Percentiles rank a stretch among this genome's conserved stretches.
Conservation (phyloP, 148 eudicot species). For the Amaranthus hypochondriacus region DNA sequence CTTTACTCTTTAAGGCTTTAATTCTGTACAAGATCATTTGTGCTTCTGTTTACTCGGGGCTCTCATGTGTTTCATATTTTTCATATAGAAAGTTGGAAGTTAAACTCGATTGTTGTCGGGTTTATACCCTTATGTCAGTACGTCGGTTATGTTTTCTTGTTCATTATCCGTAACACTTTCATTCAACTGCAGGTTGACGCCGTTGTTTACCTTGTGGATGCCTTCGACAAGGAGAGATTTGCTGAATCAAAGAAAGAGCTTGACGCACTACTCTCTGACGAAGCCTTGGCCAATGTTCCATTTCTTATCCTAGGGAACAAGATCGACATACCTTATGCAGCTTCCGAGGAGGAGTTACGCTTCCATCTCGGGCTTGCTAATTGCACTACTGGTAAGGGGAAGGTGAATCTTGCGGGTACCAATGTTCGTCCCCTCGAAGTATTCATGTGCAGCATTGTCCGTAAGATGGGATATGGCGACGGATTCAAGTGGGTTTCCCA, state of each 20-base stretch:
- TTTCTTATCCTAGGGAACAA: slow-evolving; percentile 71
- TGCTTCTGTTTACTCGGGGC: too few species aligned
- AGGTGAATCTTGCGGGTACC: slow-evolving; percentile 48
- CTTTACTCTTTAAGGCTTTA: too few species aligned
- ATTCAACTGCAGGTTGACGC: slow-evolving; percentile 55
- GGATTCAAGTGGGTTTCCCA: slow-evolving; percentile 77
- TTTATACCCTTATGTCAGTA: too few species aligned
- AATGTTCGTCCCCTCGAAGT: slow-evolving; percentile 64
- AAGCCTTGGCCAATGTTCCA: slow-evolving; percentile 51
- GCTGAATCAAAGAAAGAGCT: slow-evolving; percentile 62
- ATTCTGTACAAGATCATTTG: too few species aligned
- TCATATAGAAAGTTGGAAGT: too few species aligned
- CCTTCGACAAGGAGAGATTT: slow-evolving; percentile 63
- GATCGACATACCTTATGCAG: slow-evolving; percentile 60
- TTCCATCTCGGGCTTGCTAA: slow-evolving; percentile 51
- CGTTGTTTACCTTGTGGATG: slow-evolving; percentile 68
- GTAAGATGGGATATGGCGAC: slow-evolving; percentile 80
- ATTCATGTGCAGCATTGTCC: slow-evolving; percentile 76
- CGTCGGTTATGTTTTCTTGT: too few species aligned
- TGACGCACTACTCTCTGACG: slow-evolving; percentile 63
- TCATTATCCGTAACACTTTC: neutral
- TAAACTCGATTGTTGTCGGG: too few species aligned
- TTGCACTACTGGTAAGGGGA: slow-evolving; percentile 66
- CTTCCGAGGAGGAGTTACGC: slow-evolving; percentile 64
- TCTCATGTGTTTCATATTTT: too few species aligned